Evolutionary conservation across 2,329 filamentous ascomycete genomes (phyloP), one percentile per base, ranked within the genome.

Genomic region (Ceratocystis cubensis): DNA sequence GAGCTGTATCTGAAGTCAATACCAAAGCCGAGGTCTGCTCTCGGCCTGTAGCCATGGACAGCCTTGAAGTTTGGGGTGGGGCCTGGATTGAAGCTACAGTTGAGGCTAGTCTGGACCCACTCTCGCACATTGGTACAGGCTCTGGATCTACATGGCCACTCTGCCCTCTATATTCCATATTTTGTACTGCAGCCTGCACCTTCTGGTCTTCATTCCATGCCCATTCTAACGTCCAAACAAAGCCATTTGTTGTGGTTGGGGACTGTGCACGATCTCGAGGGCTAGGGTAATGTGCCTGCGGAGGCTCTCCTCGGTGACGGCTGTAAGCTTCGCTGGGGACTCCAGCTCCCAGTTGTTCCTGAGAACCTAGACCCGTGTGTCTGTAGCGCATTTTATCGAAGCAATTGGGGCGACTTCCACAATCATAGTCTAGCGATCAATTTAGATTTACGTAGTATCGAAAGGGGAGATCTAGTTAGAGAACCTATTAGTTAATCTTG

Each of bases 141-240:
- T 15, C 37, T 41, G 37, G 37, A 13, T 15, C 37, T 41, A 41
- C 37, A 53, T 53, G 48, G 17, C n/a, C n/a, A 8, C 48, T 53
- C n/a, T 53, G 48, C n/a, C 48, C 48, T 22, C 48, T 53, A 53
- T n/a, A 10, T n/a, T 13, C 28, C 17, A 30, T 20, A n/a, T 37
- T 37, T 3, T 13, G 56, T 2, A 8, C 56, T 37, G 17, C 4
- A 37, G 25, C 10, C 28, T 8, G 56, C 2, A 5, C 56, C 4
- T 17, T 28, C 56, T 37, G 56, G 25, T 37, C 15, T 25, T 25
- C 22, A 15, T 37, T 59, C 56, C 56, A 59, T 10, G 56, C 56
- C 56, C 56, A 59, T 37, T 59, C 56, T 5, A 59, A 7, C n/a
- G 56, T 59, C 56, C 56, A 59, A 17, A 59, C 28, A 37, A 59